A percentile compares a stretch with the other conserved stretches of the same genome.
Conservation (phyloP, 768 basidiomycete genomes). For the Russula abietina region DNA sequence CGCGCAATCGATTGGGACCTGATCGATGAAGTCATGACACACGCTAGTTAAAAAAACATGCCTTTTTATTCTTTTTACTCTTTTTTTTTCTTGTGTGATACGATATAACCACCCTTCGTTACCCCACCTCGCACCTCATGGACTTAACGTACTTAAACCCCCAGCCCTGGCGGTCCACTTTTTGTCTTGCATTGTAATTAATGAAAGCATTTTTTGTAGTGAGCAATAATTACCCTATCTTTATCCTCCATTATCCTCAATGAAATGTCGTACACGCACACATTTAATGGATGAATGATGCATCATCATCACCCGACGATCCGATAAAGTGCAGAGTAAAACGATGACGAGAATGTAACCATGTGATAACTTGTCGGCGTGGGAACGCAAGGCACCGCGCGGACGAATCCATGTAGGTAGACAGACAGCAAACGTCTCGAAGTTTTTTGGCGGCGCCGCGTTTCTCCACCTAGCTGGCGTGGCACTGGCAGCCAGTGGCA, state of each 20-base stretch:
- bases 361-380: neutral
- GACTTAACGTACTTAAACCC: neutral
- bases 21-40: conserved; percentile 25
- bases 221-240: conserved; percentile 4
- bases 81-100: neutral
- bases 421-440: too few species aligned
- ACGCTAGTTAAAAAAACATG: conserved; percentile 8
- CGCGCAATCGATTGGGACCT: conserved; percentile 24
- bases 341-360: neutral
- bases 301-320: neutral
- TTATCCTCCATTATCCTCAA: neutral
- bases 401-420: neutral
- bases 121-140: neutral
- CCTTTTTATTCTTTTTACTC: neutral
- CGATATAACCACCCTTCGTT: neutral
- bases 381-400: neutral
- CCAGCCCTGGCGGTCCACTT: neutral
- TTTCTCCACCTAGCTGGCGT: too few species aligned
- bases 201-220: neutral
- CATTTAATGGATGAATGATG: neutral
- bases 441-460: too few species aligned
- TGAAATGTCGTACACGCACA: neutral
- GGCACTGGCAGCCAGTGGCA: too few species aligned
- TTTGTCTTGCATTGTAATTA: neutral
- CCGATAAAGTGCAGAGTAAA: neutral